Conservation (phyloP, 495 filamentous ascomycete species). For the Geopyxis carbonaria region DNA sequence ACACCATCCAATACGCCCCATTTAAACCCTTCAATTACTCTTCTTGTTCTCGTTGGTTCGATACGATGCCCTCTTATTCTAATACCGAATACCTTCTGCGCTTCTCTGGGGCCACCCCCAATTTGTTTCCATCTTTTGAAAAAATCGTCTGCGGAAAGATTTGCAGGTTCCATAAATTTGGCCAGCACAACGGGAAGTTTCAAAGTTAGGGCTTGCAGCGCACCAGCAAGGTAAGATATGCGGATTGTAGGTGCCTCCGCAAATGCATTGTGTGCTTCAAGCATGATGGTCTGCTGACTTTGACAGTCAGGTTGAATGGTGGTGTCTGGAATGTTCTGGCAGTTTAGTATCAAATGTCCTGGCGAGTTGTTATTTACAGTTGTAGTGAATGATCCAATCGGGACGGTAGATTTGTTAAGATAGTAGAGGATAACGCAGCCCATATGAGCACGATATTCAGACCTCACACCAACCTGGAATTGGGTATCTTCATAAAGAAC, state of each 20-base stretch:
- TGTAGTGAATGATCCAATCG: conserved; percentile 79
- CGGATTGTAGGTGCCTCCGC: conserved; percentile 74
- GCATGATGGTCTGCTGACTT: conserved; percentile 86
- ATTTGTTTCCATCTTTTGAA: conserved; percentile 99
- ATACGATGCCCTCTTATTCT: conserved; percentile 33
- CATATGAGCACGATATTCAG: conserved; percentile 84
- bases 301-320: conserved; percentile 57
- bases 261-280: conserved; percentile 71
- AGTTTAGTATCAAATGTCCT: conserved; percentile 56
- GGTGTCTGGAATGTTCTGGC: conserved; percentile 75
- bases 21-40: conserved; percentile 58
- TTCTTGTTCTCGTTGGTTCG: conserved; percentile 30
- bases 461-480: conserved; percentile 79
- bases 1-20: conserved; percentile 77
- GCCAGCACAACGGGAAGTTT: conserved; percentile 77
- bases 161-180: conserved; percentile 89
- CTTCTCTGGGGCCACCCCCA: conserved; percentile 68
- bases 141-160: conserved; percentile 74
- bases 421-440: conserved; percentile 93
- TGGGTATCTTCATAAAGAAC: conserved; percentile 89
- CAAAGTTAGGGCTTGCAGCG: conserved; percentile 80
- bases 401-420: conserved; percentile 71
- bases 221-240: conserved; percentile 83
- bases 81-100: conserved; percentile 67
- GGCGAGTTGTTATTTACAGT: conserved; percentile 71